Conservation (phyloP, 441 rosid species). For the Gossypium lobatum region DNA sequence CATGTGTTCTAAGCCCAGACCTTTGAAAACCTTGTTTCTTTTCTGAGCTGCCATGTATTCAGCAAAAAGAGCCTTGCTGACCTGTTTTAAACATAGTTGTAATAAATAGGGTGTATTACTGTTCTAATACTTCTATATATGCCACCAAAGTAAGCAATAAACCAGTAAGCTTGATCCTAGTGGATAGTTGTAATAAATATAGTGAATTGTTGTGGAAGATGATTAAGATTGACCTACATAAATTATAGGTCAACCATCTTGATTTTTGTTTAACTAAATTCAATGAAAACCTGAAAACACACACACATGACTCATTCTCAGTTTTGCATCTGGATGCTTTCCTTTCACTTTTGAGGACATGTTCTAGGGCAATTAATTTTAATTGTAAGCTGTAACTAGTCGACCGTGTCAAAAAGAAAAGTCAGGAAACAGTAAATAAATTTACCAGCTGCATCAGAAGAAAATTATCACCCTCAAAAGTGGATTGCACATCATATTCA, state of each 20-base stretch:
- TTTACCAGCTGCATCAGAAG: slow-evolving; percentile 90
- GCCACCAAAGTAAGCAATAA: not conserved
- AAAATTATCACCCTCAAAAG: slow-evolving; percentile 92
- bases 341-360: not conserved
- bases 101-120: no score
- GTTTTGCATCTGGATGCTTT: not conserved
- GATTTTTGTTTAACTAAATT: not conserved
- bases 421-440: not conserved
- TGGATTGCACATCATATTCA: slow-evolving; percentile 85
- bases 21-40: slow-evolving; percentile 61
- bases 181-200: not conserved
- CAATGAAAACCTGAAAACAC: not conserved
- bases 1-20: slow-evolving; percentile 83
- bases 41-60: slow-evolving; percentile 57
- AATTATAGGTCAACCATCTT: not conserved
- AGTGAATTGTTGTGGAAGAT: not conserved
- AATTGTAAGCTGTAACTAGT: not conserved
- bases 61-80: slow-evolving; percentile 80
- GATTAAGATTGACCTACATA: not conserved
- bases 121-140: not conserved
- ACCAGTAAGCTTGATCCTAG: not conserved
- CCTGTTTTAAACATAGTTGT: slow-evolving; percentile 30
- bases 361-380: not conserved
- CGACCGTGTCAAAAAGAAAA: not conserved
- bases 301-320: not conserved